Evolutionary conservation across 73 alveolate species (phyloP).

Genomic region (Blepharisma stoltei): DNA sequence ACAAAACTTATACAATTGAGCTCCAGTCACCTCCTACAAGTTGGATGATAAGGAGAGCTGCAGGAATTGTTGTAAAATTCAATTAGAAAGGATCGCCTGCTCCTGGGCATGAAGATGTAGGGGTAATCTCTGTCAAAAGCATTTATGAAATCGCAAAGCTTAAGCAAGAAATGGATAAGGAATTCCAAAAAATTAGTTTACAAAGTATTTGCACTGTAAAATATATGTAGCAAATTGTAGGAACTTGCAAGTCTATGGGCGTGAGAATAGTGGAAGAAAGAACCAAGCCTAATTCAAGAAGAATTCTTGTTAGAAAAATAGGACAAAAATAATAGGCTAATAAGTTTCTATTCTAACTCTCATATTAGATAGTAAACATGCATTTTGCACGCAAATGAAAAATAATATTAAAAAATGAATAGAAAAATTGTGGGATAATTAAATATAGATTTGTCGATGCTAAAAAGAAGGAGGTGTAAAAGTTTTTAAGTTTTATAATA

Average conservation of each 20-base stretch:
- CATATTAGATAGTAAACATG: too few relatives aligned
- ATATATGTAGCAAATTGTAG: constrained; percentile 36
- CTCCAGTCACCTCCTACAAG: constrained; percentile 65
- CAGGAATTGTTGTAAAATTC: constrained; percentile 36
- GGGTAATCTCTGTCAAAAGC: constrained; percentile 51
- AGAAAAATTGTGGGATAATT: too few relatives aligned
- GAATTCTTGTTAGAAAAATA: neutral
- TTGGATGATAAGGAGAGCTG: constrained; percentile 63
- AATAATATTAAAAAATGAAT: too few relatives aligned
- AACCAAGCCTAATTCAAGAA: constrained; percentile 10
- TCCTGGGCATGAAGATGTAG: constrained; percentile 46
- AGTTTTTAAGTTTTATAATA: too few relatives aligned
- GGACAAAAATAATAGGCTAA: neutral
- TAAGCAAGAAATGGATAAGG: constrained; percentile 50
- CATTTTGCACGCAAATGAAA: too few relatives aligned
- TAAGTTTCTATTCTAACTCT: too few relatives aligned
- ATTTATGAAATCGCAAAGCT: constrained; percentile 66
- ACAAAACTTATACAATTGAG: constrained; percentile 46
- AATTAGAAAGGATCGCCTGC: constrained; percentile 37
- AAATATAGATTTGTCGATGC: too few relatives aligned
- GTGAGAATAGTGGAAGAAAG: constrained; percentile 42
- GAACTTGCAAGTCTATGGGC: constrained; percentile 59
- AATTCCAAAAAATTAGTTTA: constrained; percentile 40
- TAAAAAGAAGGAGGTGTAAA: too few relatives aligned
- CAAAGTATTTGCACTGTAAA: constrained; percentile 43